A percentile compares a stretch with the other conserved stretches of the same genome.
Evolutionary conservation across 176 grass and related monocot species (phyloP).

Genomic region (Hyparrhenia diplandra): DNA sequence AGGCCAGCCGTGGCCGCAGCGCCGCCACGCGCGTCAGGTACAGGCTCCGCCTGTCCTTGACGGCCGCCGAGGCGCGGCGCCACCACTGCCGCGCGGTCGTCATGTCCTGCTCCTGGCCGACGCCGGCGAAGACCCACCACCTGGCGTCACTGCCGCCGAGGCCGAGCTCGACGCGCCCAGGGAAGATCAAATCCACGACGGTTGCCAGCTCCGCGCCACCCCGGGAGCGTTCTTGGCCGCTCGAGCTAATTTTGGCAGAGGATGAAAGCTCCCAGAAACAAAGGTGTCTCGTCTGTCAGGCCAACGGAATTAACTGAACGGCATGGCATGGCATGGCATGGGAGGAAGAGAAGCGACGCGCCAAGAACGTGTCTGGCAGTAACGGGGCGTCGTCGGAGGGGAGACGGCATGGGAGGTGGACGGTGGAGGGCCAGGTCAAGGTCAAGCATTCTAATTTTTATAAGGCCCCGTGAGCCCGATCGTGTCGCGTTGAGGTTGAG

Average conservation of each 20-base stretch:
- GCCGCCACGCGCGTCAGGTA: slow-evolving; percentile 46
- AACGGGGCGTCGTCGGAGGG: background rate
- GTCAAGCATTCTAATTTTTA: slow-evolving; percentile 23
- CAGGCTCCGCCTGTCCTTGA: slow-evolving; percentile 73
- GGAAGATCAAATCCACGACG: slow-evolving; percentile 15
- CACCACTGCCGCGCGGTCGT: slow-evolving; percentile 62
- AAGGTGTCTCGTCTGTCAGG: background rate
- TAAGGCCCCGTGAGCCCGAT: background rate
- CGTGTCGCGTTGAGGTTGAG: background rate
- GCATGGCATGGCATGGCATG: background rate
- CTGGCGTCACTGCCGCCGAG: background rate
- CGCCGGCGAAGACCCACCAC: background rate
- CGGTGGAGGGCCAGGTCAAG: slow-evolving; percentile 34
- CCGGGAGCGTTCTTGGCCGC: background rate
- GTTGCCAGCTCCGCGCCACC: slow-evolving; percentile 4
- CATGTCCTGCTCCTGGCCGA: slow-evolving; percentile 7
- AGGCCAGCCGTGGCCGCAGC: background rate
- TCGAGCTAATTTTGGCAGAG: background rate
- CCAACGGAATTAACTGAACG: background rate
- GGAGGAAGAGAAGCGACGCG: background rate
- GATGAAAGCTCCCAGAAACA: background rate
- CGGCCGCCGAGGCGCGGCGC: slow-evolving; percentile 55
- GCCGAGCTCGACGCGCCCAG: background rate
- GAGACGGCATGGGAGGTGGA: slow-evolving; percentile 9
- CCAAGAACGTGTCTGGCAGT: slow-evolving; percentile 47